These are phyloP conservation scores for Fusarium tricinctum DNA, from an alignment of 2,329 filamentous ascomycete genomes.

Conservation along the genomic window DNA sequence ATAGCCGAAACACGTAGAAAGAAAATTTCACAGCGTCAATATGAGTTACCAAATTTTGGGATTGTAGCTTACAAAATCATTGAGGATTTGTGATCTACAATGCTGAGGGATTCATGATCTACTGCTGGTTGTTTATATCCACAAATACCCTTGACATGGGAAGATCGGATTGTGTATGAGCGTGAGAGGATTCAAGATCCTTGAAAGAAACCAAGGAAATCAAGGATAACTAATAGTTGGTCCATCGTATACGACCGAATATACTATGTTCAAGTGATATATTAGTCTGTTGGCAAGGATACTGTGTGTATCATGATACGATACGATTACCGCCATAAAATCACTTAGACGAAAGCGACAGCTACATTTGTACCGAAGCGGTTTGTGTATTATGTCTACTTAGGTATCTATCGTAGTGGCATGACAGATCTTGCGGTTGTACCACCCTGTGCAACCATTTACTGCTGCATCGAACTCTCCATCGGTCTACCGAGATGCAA, in stretches of 20 bases:
- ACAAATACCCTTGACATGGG: slow-evolving; percentile 23
- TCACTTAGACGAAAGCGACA: slow-evolving; percentile 15
- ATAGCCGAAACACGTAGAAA: neutral
- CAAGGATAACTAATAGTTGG: neutral
- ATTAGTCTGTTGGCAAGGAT: too few relatives aligned
- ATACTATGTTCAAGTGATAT: too few relatives aligned
- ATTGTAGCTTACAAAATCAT: slow-evolving; percentile 18
- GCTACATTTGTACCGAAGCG: neutral
- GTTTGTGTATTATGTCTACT: neutral
- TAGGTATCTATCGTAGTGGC: neutral
- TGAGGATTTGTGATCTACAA: slow-evolving; percentile 29
- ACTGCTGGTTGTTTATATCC: slow-evolving; percentile 5
- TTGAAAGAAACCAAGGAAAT: neutral
- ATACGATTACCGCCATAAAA: neutral
- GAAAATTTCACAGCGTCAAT: slow-evolving; percentile 11
- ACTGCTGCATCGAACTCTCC: slow-evolving; percentile 24
- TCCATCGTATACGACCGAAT: neutral
- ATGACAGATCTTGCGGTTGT: slow-evolving; percentile 16
- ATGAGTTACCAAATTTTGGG: slow-evolving; percentile 26
- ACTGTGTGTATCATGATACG: neutral
- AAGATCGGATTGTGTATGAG: slow-evolving; percentile 2
- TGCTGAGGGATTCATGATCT: slow-evolving; percentile 13
- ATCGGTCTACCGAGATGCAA: slow-evolving; percentile 24
- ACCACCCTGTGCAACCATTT: slow-evolving; percentile 24
- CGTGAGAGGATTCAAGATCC: neutral